Base-by-base conservation (phyloP, 306 rosid genomes). In the Acacia melanoxylon region DNA sequence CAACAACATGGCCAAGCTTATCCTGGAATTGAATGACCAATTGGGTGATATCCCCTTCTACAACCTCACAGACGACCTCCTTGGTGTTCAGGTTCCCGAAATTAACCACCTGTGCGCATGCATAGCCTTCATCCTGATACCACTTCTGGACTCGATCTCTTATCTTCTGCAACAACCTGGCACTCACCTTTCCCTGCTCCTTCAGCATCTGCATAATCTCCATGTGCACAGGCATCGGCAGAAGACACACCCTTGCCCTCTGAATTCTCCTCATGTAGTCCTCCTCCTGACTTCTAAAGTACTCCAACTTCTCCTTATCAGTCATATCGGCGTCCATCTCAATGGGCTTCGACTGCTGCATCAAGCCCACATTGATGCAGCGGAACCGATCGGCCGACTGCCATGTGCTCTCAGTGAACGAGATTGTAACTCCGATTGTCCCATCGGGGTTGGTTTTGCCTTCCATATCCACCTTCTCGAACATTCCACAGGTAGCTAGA, bases 41-140 rank as follows among this genome's bases (percentile, higher is more conserved):
- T 76, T 93, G 89, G 4, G 97, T 95, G 24, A 95, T 95, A 80
- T 95, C 99, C 59, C 99, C 99, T 87, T 95, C 98, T 25, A 93
- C 97, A 80, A 95, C 99, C 89, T 95, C 99, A 70, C 99, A 95
- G 33, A 93, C 98, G 63, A 95, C 98, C 88, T 95, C 99, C 81
- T 86, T 90, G 20, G 99, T 95, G 25, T 95, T 95, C 67, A 95
- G 86, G 69, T 95, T 95, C 65, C 99, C 99, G 20, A 95, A 95
- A 86, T 95, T 95, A 48, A 95, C 98, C 24, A 95, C 99, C 78
- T 95, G 99, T 7, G 98, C 99, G 35, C 99, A 95, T 0, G 97
- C 99, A 80, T 89, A 95, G 9, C 99, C 99, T 83, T 92, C 96
- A 72, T 95, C 99, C 22, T 93, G 98, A 80, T 95, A 95, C 99